A percentile compares a stretch with the other conserved stretches of the same genome.
These are phyloP conservation scores for Alternaria alternata DNA, from an alignment of 2,329 filamentous ascomycete species.

Conservation along the genomic window DNA sequence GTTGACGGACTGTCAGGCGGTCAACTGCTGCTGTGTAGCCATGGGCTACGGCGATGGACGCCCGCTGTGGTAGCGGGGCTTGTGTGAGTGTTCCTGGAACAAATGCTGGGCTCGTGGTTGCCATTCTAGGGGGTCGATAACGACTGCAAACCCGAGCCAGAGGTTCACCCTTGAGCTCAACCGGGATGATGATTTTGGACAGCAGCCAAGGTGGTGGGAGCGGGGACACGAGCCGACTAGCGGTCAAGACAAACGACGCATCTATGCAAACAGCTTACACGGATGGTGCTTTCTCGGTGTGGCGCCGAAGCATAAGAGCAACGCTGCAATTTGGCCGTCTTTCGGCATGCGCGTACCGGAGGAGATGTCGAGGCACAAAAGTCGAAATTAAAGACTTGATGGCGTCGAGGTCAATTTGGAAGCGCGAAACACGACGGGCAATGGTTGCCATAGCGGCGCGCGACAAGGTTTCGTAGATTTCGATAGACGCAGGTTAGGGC, in stretches of 20 bases:
- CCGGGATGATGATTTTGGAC: conserved; percentile 34
- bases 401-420: conserved; percentile 4
- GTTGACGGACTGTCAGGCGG: conserved; percentile 46
- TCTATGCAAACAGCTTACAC: conserved; percentile 5
- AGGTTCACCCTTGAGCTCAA: conserved; percentile 31
- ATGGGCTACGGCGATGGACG: conserved; percentile 26
- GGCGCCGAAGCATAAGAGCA: not conserved
- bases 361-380: not conserved
- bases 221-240: conserved; percentile 26
- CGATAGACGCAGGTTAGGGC: conserved; percentile 1
- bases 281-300: conserved; percentile 13
- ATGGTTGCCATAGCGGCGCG: not conserved
- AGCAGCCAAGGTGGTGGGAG: conserved; percentile 28
- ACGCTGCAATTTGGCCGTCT: conserved; percentile 13
- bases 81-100: conserved; percentile 24
- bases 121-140: conserved; percentile 24
- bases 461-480: conserved; percentile 9
- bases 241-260: conserved; percentile 22
- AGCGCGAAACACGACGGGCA: not conserved
- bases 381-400: conserved; percentile 2
- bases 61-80: conserved; percentile 35
- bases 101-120: conserved; percentile 18
- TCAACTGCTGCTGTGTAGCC: conserved; percentile 39
- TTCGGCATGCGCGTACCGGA: conserved; percentile 24
- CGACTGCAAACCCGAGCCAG: conserved; percentile 26